Percentiles rank a stretch among this genome's conserved stretches.
phyloP scores from a whole-genome alignment of 2,329 filamentous ascomycete species.

The Epichloe gansuensis region DNA sequence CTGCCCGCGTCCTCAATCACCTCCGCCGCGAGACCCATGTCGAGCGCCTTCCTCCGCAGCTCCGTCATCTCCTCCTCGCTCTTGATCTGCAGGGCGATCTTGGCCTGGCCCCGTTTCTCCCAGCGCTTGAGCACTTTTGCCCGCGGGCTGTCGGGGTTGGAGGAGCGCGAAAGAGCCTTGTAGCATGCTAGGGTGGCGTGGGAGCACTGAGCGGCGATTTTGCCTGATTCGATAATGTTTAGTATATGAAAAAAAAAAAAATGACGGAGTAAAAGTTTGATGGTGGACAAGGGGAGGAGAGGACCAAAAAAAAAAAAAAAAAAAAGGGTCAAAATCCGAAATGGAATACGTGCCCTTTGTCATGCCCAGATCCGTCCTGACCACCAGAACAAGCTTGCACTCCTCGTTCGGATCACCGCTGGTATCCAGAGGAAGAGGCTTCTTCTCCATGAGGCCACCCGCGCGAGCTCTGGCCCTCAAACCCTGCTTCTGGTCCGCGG shows the following conservation, averaged over 20 bases:
- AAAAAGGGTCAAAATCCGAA: background rate
- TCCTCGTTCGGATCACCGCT: conserved; percentile 48
- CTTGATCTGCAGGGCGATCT: conserved; percentile 85
- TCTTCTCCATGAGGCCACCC: conserved; percentile 11
- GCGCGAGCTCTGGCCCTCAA: conserved; percentile 22
- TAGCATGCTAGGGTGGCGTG: conserved; percentile 98
- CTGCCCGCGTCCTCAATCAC: conserved; percentile 92
- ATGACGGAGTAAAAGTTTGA: no score
- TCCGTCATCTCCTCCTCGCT: conserved; percentile 69
- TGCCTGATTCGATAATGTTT: conserved; percentile 45
- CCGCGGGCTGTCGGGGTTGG: conserved; percentile 40
- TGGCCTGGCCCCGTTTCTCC: conserved; percentile 79
- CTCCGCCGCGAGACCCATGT: conserved; percentile 74
- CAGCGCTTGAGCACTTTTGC: conserved; percentile 64
- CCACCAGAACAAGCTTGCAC: conserved; percentile 87
- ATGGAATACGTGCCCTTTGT: conserved; percentile 61
- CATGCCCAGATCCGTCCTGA: conserved; percentile 92
- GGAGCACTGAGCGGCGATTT: conserved; percentile 90
- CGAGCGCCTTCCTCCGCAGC: conserved; percentile 66
- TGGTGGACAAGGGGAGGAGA: background rate
- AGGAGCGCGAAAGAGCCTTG: conserved; percentile 60
- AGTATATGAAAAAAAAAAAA: background rate
- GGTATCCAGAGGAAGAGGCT: conserved; percentile 20
- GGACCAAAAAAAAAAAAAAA: background rate
- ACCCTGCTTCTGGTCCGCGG: conserved; percentile 47